These are phyloP conservation scores for Lepiota venenata DNA, from an alignment of 768 basidiomycete genomes.

Conservation along the genomic window DNA sequence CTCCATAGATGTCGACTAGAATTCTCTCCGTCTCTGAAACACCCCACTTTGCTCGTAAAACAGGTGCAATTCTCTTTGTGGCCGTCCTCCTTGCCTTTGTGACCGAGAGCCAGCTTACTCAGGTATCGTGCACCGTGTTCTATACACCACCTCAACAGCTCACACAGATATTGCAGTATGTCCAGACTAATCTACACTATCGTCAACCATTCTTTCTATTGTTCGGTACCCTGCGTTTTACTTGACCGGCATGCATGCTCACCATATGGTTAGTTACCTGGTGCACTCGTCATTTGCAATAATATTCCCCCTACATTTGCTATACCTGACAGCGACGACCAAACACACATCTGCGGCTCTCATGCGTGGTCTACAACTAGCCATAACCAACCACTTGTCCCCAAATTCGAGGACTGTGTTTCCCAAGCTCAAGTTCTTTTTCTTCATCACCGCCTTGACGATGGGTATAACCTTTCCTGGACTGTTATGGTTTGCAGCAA, in stretches of 20 bases:
- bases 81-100: constrained; percentile 70
- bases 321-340: constrained; percentile 54
- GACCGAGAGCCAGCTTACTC: constrained; percentile 69
- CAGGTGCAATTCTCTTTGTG: constrained; percentile 54
- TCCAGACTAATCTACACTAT: constrained; percentile 74
- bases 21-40: constrained; percentile 16
- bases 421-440: constrained; percentile 32
- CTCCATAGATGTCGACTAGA: constrained; percentile 24
- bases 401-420: constrained; percentile 30
- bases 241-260: neutral
- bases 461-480: constrained; percentile 59
- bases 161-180: constrained; percentile 48
- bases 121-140: constrained; percentile 41
- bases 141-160: neutral
- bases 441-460: constrained; percentile 43
- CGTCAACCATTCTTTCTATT: constrained; percentile 88
- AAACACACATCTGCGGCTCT: constrained; percentile 46
- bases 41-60: constrained; percentile 42
- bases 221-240: constrained; percentile 36
- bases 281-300: constrained; percentile 81
- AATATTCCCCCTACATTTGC: constrained; percentile 80
- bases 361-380: constrained; percentile 46
- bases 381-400: constrained; percentile 45
- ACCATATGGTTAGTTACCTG: constrained; percentile 57
- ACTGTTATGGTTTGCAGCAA: constrained; percentile 73